phyloP scores from a whole-genome alignment of 192 early-diverging fungal species.

The Jimgerdemannia flammicorona region DNA sequence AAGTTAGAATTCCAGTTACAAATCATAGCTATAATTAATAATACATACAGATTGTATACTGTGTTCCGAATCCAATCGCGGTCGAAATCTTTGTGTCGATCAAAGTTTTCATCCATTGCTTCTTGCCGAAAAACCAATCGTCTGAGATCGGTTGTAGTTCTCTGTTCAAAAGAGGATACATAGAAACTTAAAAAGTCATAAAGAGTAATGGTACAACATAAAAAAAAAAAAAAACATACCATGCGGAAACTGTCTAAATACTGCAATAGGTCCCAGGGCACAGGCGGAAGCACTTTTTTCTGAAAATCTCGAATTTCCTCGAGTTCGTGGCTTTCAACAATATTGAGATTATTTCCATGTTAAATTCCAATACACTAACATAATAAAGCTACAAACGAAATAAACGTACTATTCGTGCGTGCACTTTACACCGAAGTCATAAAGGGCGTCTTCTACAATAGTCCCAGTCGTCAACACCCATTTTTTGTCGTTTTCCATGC shows the following conservation, averaged over 20 bases:
- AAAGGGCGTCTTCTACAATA: conserved; percentile 24
- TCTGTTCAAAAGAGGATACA: conserved; percentile 10
- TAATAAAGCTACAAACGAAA: no score
- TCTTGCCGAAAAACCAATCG: conserved; percentile 15
- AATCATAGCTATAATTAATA: conserved; percentile 10
- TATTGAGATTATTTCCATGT: background rate
- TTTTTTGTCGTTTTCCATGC: conserved; percentile 15
- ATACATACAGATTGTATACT: conserved; percentile 20
- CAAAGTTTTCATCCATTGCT: conserved; percentile 12
- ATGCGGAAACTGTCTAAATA: conserved; percentile 22
- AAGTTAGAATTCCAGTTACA: background rate
- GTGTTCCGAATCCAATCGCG: conserved; percentile 15
- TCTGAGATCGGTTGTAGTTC: conserved; percentile 10
- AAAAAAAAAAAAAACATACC: conserved; percentile 6
- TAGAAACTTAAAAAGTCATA: conserved; percentile 1
- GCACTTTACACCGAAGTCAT: conserved; percentile 21
- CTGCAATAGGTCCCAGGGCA: conserved; percentile 18
- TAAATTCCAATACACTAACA: no score
- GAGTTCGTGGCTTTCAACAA: conserved; percentile 16
- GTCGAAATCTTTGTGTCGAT: conserved; percentile 19
- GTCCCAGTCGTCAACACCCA: conserved; percentile 20
- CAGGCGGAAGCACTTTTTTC: conserved; percentile 8
- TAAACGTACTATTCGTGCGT: conserved; percentile 22
- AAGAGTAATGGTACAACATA: conserved; percentile 5
- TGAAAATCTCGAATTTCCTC: conserved; percentile 15